Evolutionary conservation across 2,329 filamentous ascomycete genomes (phyloP), one percentile per base, ranked within the genome.

Genomic region (Beauveria sp.): DNA sequence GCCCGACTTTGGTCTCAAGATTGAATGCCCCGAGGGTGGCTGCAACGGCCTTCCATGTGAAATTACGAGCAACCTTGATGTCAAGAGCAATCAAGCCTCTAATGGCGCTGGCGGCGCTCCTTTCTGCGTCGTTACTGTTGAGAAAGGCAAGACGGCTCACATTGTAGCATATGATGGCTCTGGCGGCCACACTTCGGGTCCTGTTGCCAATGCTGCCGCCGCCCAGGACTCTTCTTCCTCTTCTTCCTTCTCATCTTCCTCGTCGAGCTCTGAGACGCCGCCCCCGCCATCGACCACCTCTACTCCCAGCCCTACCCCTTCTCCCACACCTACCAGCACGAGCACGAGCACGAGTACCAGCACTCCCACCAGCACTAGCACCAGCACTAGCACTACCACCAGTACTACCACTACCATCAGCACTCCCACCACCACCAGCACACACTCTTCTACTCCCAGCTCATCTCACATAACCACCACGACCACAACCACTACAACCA

Each of bases 121-220:
- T 47, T 92, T 91, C 73, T 93, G 90, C 67, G 89, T 92, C 53
- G 89, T 90, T 14, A 92, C 89, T 16, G 85, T 91, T 18, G 79
- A 85, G 48, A 82, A 83, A 66, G 89, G 89, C 28, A 73, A 75
- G 53, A 84, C 79, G 59, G 90, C 88, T 48, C 84, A 84, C 67
- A 84, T 92, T 64, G 82, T 90, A 28, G 83, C 90, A 44, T 84
- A 76, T 67, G 71, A 73, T n/a, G 66, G 66, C 56, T 67, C 67
- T 14, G 67, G 66, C 34, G 61, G 64, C 43, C 66, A 67, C 12
- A 10, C 34, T n/a, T 18, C 58, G 26, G 20, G 37, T n/a, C 14
- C 58, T 47, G 26, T 47, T n/a, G 52, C 59, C 30, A 62, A 62
- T 8, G 61, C 59, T 9, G 65, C 64, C 18, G 64, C 66, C 20